Evolutionary conservation across 23 red algal genomes (phyloP), one percentile per base, ranked within the genome.

Genomic region (Agarophyton chilense): DNA sequence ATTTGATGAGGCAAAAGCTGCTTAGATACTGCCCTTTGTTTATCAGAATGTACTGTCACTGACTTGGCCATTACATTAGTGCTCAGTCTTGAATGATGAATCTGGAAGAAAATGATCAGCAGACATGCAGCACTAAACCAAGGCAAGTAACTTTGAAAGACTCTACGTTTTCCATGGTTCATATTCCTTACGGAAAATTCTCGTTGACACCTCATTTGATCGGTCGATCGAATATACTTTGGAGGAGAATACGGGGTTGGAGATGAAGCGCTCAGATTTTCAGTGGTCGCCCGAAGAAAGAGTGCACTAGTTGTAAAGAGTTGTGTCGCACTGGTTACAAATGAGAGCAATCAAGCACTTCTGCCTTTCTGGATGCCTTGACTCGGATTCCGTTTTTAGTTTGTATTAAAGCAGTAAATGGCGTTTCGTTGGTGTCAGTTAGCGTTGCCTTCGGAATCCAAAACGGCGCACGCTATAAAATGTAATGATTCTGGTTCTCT

Each of bases 381-480:
- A n/a, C n/a, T n/a, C n/a, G n/a, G n/a, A n/a, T n/a, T n/a, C n/a
- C n/a, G n/a, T n/a, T n/a, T n/a, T n/a, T n/a, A n/a, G n/a, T n/a
- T n/a, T n/a, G n/a, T n/a, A n/a, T 32, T 36, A 0, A 11, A 33
- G 31, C 0, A 65, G 26, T 36, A 17, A 38, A 65, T 36, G 16
- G 31, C 16, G 32, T 38, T 29, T 36, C 60, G 26, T 25, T 65
- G 28, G 26, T 65, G 60, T 65, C 60, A 65, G 60, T 65, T 36
- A 7, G 33, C 32, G 32, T 65, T 55, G 18, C 10, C 52, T 7
- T 36, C 7, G 1, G 60, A 35, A 36, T 16, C 35, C 60, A 29
- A 65, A 65, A 65, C 60, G 60, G 60, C 60, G 60, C 60, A 65
- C 35, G 60, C 32, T 65, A 17, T 36, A 17, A 65, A 65, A 65